Evolutionary conservation across 2,329 filamentous ascomycete species (phyloP), one percentile per base, ranked within the genome.

Genomic region (Cryoendolithus antarcticus): DNA sequence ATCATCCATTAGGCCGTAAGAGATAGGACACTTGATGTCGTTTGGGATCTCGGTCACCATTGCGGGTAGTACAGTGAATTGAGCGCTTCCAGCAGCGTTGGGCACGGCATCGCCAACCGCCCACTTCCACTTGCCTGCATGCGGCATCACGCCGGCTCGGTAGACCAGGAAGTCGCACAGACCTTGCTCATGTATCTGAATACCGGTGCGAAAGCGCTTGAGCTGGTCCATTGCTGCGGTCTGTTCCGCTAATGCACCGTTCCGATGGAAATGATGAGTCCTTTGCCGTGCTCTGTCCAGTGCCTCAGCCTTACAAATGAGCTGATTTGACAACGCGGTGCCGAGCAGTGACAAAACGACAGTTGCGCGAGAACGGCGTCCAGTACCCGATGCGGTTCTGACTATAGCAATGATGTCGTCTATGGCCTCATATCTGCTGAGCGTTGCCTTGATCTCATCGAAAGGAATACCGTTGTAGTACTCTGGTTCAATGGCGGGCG

Each of bases 1-100:
- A 42, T 62, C 56, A 30, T 54, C 41, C 46, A 62, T 56, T 11
- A 59, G 13, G 9, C 52, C 52, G 6, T 51, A 50, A 9, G 49
- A 55, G 35, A 62, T 60, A 2, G 58, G 56, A 34, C 59, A 62
- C 2, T 44, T 29, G 38, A 52, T 46, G 1, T 55, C 44, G 6
- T 46, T 15, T 28, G 57, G 53, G 15, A 56, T 44, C 2, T 43
- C 33, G 2, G 42, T 45, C 4, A 53, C 30, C 3, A 31, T 34
- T 5, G 30, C 32, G 4, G 44, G 37, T 1, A 53, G 40, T 27
- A 51, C 43, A 8, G 35, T 27, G 6, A 30, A 27, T 13, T 43
- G 9, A 3, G n/a, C n/a, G n/a, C n/a, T n/a, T n/a, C n/a, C n/a
- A n/a, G n/a, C n/a, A n/a, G n/a, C n/a, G n/a, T n/a, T n/a, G n/a